These are phyloP conservation scores for Verticillium alfalfae DNA, from an alignment of 2,329 filamentous ascomycete species.

Conservation along the genomic window DNA sequence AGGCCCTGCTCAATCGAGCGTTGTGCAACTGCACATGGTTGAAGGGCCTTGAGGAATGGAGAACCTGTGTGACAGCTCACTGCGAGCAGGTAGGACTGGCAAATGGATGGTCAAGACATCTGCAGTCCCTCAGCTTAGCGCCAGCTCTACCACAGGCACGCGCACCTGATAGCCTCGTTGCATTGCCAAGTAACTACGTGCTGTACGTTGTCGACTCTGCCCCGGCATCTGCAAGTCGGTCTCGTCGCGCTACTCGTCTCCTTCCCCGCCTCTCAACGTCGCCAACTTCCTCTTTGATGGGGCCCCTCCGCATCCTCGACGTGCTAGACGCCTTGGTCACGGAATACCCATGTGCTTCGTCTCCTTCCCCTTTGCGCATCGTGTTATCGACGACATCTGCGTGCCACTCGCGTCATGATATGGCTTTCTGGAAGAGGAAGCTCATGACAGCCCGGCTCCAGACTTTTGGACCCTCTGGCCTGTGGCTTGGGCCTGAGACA, in stretches of 20 bases:
- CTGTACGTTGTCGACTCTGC: background rate
- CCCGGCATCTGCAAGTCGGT: background rate
- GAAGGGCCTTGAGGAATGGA: background rate
- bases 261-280: background rate
- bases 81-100: too few species aligned
- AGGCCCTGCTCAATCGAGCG: background rate
- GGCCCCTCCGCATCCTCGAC: slow-evolving; percentile 5
- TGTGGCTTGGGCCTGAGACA: background rate
- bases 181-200: slow-evolving; percentile 8
- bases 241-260: background rate
- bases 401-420: background rate
- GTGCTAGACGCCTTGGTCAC: slow-evolving; percentile 1
- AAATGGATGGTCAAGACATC: background rate
- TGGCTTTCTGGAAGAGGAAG: background rate
- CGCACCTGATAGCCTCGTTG: slow-evolving; percentile 4
- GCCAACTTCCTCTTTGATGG: slow-evolving; percentile 2
- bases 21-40: background rate
- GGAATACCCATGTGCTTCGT: slow-evolving; percentile 6
- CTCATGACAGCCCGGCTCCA: background rate
- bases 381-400: slow-evolving; percentile 59
- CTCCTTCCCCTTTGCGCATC: background rate
- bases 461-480: background rate
- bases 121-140: background rate
- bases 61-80: background rate
- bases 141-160: background rate